Percentiles rank a stretch among this genome's conserved stretches.
These are phyloP conservation scores for Tuber indicum DNA, from an alignment of 495 filamentous ascomycete genomes.

Conservation along the genomic window DNA sequence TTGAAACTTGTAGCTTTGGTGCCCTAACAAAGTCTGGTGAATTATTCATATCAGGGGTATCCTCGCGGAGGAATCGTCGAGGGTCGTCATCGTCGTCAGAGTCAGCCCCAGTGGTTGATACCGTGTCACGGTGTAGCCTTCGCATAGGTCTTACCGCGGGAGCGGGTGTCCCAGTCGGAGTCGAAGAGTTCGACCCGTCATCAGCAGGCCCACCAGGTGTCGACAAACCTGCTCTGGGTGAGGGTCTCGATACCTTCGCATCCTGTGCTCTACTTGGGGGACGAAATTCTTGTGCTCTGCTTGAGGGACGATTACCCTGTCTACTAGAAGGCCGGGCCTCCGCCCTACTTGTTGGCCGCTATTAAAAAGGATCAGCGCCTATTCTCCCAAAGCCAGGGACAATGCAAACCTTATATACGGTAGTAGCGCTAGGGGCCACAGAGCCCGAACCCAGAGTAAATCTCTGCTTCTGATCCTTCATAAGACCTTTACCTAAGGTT, in stretches of 20 bases:
- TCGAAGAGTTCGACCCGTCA: neutral
- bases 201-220: neutral
- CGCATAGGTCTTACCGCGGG: slow-evolving; percentile 28
- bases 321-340: neutral
- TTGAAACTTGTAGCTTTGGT: slow-evolving; percentile 19
- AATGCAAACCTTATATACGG: neutral
- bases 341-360: neutral
- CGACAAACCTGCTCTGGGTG: neutral
- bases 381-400: neutral
- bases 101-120: neutral
- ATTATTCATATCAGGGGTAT: slow-evolving; percentile 24
- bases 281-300: neutral
- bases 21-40: slow-evolving; percentile 5
- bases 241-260: neutral
- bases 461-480: neutral
- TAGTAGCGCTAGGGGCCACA: neutral
- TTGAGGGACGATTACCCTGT: neutral
- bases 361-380: neutral
- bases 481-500: neutral
- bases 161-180: slow-evolving; percentile 15
- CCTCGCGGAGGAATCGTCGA: slow-evolving; percentile 1
- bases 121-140: slow-evolving; percentile 11
- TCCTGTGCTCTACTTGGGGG: neutral
- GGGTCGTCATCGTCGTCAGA: neutral
- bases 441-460: neutral